Evolutionary conservation across 805 yeast species (phyloP).

Genomic region (Kazachstania martiniae): DNA sequence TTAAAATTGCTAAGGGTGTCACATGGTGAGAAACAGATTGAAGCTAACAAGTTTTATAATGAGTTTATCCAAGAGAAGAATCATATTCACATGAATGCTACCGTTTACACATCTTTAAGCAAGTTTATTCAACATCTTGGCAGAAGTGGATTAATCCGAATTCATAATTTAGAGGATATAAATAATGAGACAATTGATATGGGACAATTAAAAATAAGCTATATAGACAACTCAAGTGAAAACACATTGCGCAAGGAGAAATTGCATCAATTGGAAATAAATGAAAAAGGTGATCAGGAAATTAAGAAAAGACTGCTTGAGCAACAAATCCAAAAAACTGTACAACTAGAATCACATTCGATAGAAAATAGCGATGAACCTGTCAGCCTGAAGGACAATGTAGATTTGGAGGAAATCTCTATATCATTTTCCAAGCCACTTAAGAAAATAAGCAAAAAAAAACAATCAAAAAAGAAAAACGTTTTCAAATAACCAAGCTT

Average conservation of each 20-base stretch:
- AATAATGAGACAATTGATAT: constrained; percentile 24
- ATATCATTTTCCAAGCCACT: neutral
- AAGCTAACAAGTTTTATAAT: constrained; percentile 81
- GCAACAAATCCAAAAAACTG: constrained; percentile 35
- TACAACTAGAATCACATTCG: constrained; percentile 4
- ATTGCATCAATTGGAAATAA: constrained; percentile 28
- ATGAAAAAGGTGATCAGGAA: constrained; percentile 37
- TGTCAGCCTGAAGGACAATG: neutral
- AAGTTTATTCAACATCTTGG: constrained; percentile 56
- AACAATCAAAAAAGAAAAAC: neutral
- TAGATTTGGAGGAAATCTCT: neutral
- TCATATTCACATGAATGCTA: constrained; percentile 87
- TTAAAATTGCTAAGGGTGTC: constrained; percentile 45
- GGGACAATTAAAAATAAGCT: constrained; percentile 37
- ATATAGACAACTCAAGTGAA: constrained; percentile 44
- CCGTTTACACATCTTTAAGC: constrained; percentile 64
- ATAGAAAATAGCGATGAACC: constrained; percentile 1
- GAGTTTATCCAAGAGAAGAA: constrained; percentile 75
- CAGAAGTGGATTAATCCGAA: constrained; percentile 42
- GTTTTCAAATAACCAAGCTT: neutral
- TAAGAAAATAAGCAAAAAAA: neutral
- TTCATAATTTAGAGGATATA: constrained; percentile 33
- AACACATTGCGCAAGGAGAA: constrained; percentile 33
- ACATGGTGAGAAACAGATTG: constrained; percentile 75
- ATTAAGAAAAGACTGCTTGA: constrained; percentile 34